Conservation (phyloP, 2,329 filamentous ascomycete genomes). For the Neospermospora avenae region DNA sequence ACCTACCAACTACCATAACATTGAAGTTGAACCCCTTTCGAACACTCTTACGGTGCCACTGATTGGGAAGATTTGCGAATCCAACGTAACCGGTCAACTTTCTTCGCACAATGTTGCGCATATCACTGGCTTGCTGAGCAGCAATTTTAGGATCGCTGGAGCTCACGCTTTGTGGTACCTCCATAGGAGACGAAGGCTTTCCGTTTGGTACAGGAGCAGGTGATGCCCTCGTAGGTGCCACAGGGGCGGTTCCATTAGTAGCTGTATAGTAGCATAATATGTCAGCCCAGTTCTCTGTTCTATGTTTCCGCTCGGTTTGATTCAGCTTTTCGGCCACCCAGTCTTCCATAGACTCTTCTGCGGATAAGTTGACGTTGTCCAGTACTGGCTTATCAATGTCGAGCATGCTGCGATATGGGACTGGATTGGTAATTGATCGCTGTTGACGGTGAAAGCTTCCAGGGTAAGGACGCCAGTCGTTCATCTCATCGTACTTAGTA, state of each 20-base stretch:
- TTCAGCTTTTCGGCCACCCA: conserved; percentile 27
- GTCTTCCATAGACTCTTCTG: conserved; percentile 31
- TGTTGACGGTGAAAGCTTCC: conserved; percentile 29
- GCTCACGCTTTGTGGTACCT: conserved; percentile 36
- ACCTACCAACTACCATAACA: conserved; percentile 99
- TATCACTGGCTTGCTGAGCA: conserved; percentile 37
- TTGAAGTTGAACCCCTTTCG: conserved; percentile 99
- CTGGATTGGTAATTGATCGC: conserved; percentile 28
- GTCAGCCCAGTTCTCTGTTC: conserved; percentile 34
- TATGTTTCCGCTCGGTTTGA: conserved; percentile 27
- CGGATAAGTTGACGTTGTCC: conserved; percentile 20
- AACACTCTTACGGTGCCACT: conserved; percentile 99
- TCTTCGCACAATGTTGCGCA: conserved; percentile 86
- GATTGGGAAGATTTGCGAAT: conserved; percentile 97
- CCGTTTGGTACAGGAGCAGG: conserved; percentile 32
- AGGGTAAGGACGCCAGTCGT: conserved; percentile 19
- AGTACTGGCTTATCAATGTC: conserved; percentile 46
- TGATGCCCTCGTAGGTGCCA: conserved; percentile 31
- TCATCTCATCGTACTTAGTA: conserved; percentile 10
- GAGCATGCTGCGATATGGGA: conserved; percentile 51
- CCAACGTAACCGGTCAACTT: conserved; percentile 98
- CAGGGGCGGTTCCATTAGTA: conserved; percentile 34
- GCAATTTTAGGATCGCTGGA: conserved; percentile 37
- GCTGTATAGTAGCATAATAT: conserved; percentile 36
- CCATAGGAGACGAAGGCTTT: conserved; percentile 28